Base-by-base conservation (phyloP, 1,284 basidiomycete genomes). In the Ceratobasidium sp. region DNA sequence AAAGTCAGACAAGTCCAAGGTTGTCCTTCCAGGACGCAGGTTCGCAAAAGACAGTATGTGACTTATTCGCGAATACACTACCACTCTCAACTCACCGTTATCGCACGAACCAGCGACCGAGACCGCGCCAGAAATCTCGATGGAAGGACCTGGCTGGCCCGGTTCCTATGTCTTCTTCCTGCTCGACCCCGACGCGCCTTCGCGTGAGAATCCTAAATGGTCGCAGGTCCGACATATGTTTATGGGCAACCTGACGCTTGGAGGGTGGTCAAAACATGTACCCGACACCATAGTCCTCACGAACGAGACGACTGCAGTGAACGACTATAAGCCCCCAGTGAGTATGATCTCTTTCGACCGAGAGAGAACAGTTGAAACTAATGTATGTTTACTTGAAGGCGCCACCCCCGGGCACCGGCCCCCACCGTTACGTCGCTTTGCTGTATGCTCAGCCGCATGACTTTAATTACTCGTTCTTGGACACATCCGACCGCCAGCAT, bases 181-280 rank as follows among this genome's bases (percentile, higher is more conserved):
- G n/a, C 70, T 74, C 46, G 70, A 74, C n/a, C 70, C 70, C 40
- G 70, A 74, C 70, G 70, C 70, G 17, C 70, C 70, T 12, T 74
- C 70, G 13, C 40, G 40, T 42, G 57, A 57, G 13, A 33, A 64
- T n/a, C 70, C 69, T 9, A 74, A 74, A 52, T 74, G 70, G 70
- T n/a, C 70, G 5, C 70, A 74, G 61, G 70, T 74, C 3, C 57
- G 59, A 62, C 70, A 62, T 33, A 74, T 74, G 59, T 74, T 74
- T 40, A 57, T 57, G 33, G 70, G 70, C 3, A 74, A 74, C 59
- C 46, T 74, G 10, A 74, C 70, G 20, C 33, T 74, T 15, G 23
- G 28, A n/a, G 59, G 59, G 3, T 28, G 26, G 15, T 74, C 57
- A 7, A 52, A 64, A n/a, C 59, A 50, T 52, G 70, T 74, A 10